Base-by-base conservation (phyloP, 768 basidiomycete genomes). In the Chalciporus sphaerocephalus region DNA sequence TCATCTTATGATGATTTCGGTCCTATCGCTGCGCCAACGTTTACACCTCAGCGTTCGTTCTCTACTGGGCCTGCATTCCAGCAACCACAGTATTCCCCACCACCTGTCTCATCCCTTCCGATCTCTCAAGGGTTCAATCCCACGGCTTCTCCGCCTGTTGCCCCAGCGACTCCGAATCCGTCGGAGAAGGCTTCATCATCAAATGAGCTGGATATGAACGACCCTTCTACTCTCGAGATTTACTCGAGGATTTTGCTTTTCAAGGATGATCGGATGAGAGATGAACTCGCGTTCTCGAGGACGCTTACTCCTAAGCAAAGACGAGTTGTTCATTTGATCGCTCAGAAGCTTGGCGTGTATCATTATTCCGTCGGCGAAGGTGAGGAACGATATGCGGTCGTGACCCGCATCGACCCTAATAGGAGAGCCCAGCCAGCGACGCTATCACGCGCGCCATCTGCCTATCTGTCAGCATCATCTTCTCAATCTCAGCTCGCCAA, bases 211-310 rank as follows among this genome's bases (percentile, higher is more conserved):
- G 95, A 99, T 66, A 74, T 98, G 56, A 98, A 98, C 58, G 96
- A 99, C 64, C 87, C 95, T 4, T 83, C 87, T 21, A 95, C 93
- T 8, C 73, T 99, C 54, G 95, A 98, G 68, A 96, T 99, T 55
- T 98, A 98, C 65, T 97, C 96, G 39, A 80, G 93, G 54, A 89
- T 97, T 53, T 72, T 98, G 30, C 75, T 98, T 30, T 99, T 99
- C 83, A 97, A 95, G 73, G 93, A 96, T 57, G 94, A 98, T 65
- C 82, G 79, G 56, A 93, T 98, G 91, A 79, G 95, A 27, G 94
- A 98, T 58, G 94, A 98, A 65, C 81, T 98, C 44, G 93, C 94
- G 5, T 98, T 98, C 67, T 93, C 94, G n/a, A 73, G 90, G 45
- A 82, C 85, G 12, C 77, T 97, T 16, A 73, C 79, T 24, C 80